Base-by-base conservation (phyloP, 805 yeast species). In the Lachancea mirantina region DNA sequence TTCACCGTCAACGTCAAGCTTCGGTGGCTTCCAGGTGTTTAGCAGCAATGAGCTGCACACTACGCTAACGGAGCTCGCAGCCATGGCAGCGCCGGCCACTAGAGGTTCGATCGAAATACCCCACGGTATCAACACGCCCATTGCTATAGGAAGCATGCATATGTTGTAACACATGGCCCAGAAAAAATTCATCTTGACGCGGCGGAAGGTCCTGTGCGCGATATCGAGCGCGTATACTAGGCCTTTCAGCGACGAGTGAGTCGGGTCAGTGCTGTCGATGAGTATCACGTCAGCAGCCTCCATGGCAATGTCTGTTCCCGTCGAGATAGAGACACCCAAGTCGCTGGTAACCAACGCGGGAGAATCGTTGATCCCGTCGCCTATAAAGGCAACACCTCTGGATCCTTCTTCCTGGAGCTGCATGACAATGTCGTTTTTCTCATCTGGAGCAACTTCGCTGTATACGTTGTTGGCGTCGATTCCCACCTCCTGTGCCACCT, bases 311-410 rank as follows among this genome's bases (percentile, higher is more conserved):
- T 92, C 97, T 0, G 97, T 84, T 4, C 97, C 96, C 0, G 94
- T 74, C 7, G 94, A 79, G 37, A 94, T 75, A 8, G 97, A 92
- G 47, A 94, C 76, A 15, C 98, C 98, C 13, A 92, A 61, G 44
- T 87, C 84, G 1, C 96, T 82, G 35, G 80, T 71, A 1, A 84
- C 94, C 35, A 92, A 68, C 0, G 97, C 97, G 0, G 98, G 96
- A 0, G 97, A 94, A 55, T 92, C 99, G 57, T 92, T 92, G 44
- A 92, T 84, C 39, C 99, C 99, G 60, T 92, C 99, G 23, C 99
- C 99, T 14, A 92, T 79, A 67, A 94, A 87, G 5, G 88, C 89
- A 25, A 92, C 79, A 11, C 65, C 62, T 8, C 60, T 47, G 2
- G 25, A 26, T 2, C 64, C 65, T 3, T 45, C 46, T 9, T 45